phyloP scores from a whole-genome alignment of 257 asterid genomes.

The Solanum okadae region DNA sequence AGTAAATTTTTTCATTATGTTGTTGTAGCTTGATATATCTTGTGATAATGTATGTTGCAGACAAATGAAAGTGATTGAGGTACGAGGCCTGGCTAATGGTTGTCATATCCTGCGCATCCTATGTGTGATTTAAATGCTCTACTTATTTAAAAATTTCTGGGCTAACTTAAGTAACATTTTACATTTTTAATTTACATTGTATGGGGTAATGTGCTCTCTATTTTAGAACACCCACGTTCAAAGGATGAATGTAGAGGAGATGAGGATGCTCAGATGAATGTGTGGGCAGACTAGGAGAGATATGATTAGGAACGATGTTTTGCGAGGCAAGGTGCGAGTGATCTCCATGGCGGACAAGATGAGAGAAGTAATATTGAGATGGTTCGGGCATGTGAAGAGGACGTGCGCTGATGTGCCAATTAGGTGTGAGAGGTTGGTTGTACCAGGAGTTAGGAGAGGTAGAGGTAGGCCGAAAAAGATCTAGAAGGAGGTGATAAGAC shows the following conservation, averaged over 20 bases:
- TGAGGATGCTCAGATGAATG: background rate
- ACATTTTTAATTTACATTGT: background rate
- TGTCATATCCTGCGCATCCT: background rate
- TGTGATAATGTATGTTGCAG: background rate
- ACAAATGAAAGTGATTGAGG: background rate
- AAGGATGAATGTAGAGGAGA: background rate
- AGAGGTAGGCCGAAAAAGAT: background rate
- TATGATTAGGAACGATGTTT: background rate
- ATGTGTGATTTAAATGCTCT: background rate
- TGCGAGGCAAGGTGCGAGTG: background rate
- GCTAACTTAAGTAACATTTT: background rate
- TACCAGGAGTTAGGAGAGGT: background rate
- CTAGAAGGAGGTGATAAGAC: background rate
- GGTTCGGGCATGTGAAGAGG: background rate
- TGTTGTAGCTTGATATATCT: background rate
- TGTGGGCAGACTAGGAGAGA: background rate
- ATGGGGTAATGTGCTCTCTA: background rate
- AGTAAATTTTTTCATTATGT: background rate
- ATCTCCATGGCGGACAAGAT: background rate
- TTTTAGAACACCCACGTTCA: background rate
- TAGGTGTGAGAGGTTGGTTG: background rate
- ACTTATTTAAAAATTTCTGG: background rate
- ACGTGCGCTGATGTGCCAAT: background rate
- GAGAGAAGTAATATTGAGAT: background rate
- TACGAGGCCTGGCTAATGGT: background rate